Evolutionary conservation across 768 basidiomycete species (phyloP), one percentile per base, ranked within the genome.

Genomic region (Rhizopogon vesiculosus): DNA sequence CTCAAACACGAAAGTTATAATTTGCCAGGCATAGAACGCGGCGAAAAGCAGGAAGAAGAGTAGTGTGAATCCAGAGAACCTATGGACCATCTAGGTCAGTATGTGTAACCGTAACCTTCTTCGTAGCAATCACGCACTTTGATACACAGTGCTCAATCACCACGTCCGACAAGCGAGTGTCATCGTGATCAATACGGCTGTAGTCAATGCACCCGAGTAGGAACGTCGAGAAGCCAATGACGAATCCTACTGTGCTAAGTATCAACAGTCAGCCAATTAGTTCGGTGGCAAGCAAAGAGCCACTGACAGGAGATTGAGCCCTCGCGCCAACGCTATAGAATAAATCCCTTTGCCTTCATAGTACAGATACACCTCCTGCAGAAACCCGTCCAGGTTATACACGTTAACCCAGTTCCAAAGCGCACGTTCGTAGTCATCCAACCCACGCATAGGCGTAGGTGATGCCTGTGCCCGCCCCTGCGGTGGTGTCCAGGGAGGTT

Each of bases 391-490:
- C 40, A 99, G 79, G 67, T 99, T 98, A 67, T 93, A 93, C 12
- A 98, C 93, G 67, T 99, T 99, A 56, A 98, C 93, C 97, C 97
- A 99, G 56, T 91, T 89, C 97, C 97, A 99, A 46, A 98, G 71
- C 1, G 97, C 97, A 56, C 85, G 86, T 69, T 99, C 94, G 64
- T 91, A 86, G 12, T 85, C 84, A 64, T 93, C 89, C 44, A 93
- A 68, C 8, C 91, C 88, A 50, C 83, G 80, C 79, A 85, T 81
- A 42, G 73, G 77, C 57, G 75, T 83, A 18, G 72, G 63, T 42
- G 62, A 62, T 28, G 55, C 19, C 19, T 61, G 61, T 10, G 55
- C 64, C 54, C 62, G 63, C 16, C 60, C 52, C 3, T 63, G 35
- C 42, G 65, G 62, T 19, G 60, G 59, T 7, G 60, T 49, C 19